phyloP scores from a whole-genome alignment of 371 early-diverging fungal species.

The Rhizopus delemar region DNA sequence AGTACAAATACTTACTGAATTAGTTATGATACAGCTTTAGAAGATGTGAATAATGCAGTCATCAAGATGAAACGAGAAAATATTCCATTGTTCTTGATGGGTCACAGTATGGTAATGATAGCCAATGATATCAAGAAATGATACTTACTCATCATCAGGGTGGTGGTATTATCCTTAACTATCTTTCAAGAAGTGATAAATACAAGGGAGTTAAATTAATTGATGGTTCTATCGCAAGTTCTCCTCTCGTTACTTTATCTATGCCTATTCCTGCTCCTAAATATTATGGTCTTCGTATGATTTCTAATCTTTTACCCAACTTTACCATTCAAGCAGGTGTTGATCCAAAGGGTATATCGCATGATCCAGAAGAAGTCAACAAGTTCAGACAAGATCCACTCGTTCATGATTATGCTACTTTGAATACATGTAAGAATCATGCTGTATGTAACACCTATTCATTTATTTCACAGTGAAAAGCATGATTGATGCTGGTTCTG shows the following conservation, averaged over 20 bases:
- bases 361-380: slow-evolving; percentile 47
- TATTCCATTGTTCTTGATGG: slow-evolving; percentile 62
- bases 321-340: slow-evolving; percentile 44
- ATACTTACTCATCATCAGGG: slow-evolving; percentile 40
- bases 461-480: slow-evolving; percentile 24
- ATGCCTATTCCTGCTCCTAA: slow-evolving; percentile 39
- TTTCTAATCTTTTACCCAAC: slow-evolving; percentile 51
- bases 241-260: slow-evolving; percentile 37
- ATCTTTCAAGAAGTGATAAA: slow-evolving; percentile 42
- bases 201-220: slow-evolving; percentile 39
- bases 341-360: slow-evolving; percentile 46
- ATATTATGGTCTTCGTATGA: slow-evolving; percentile 31
- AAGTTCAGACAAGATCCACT: slow-evolving; percentile 57
- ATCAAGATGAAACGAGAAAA: slow-evolving; percentile 38
- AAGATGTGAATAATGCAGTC: slow-evolving; percentile 61
- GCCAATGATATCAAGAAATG: not conserved
- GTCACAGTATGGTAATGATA: slow-evolving; percentile 61
- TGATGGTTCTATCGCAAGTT: slow-evolving; percentile 54
- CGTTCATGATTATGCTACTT: slow-evolving; percentile 49
- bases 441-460: not conserved
- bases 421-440: slow-evolving; percentile 39
- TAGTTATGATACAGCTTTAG: slow-evolving; percentile 41
- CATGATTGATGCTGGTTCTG: slow-evolving; percentile 37
- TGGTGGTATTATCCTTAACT: slow-evolving; percentile 58
- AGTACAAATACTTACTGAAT: too few relatives aligned